Conservation (phyloP, 768 basidiomycete species). For the Podaxis sp. region DNA sequence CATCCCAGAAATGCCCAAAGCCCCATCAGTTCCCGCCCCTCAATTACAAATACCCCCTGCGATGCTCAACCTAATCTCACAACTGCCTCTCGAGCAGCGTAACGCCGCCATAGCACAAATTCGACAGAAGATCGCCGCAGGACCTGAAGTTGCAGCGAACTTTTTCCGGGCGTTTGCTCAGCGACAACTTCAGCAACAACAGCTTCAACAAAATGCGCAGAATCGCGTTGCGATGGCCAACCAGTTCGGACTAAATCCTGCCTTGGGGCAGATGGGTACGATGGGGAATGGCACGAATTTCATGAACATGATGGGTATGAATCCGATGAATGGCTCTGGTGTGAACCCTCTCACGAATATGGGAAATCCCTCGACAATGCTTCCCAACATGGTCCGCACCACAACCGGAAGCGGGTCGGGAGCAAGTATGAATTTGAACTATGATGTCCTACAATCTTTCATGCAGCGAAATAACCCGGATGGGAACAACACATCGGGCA, state of each 20-base stretch:
- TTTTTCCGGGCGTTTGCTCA: conserved; percentile 14
- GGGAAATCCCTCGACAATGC: conserved; percentile 6
- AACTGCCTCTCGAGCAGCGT: conserved; percentile 23
- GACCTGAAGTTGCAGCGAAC: conserved; percentile 5
- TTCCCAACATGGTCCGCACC: conserved; percentile 11
- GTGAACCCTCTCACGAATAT: not conserved
- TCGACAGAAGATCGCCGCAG: conserved; percentile 5
- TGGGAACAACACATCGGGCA: conserved; percentile 12
- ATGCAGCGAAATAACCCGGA: conserved; percentile 30
- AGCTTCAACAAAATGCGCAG: conserved; percentile 18
- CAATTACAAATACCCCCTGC: conserved; percentile 13
- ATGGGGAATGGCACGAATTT: not conserved
- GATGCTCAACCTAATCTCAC: conserved; percentile 17
- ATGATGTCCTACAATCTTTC: conserved; percentile 40
- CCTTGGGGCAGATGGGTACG: not conserved
- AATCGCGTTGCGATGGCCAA: conserved; percentile 11
- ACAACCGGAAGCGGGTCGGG: conserved; percentile 13
- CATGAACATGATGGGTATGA: conserved; percentile 16
- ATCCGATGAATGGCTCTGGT: not conserved
- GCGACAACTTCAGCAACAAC: conserved; percentile 22
- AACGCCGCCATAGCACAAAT: conserved; percentile 17
- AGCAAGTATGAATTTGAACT: conserved; percentile 25
- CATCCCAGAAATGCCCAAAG: conserved; percentile 45
- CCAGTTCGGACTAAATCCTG: conserved; percentile 4
- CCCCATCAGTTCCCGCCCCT: conserved; percentile 6